Evolutionary conservation across 2,329 filamentous ascomycete genomes (phyloP).

Genomic region (Podosphaera fusca): DNA sequence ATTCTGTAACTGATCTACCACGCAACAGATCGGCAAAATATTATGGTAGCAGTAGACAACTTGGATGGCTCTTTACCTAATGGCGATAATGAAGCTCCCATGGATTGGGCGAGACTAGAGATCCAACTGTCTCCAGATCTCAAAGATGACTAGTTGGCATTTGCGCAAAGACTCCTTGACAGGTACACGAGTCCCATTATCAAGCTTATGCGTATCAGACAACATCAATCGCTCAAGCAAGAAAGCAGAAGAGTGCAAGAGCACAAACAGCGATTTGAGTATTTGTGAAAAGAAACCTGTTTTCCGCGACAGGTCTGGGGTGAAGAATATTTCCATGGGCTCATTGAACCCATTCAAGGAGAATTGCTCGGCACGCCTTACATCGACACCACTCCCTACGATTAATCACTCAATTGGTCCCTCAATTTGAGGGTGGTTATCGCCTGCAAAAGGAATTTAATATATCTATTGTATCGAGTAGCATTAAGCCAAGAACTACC

Average conservation of each 20-base stretch:
- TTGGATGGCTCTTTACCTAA: background rate
- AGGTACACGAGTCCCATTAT: background rate
- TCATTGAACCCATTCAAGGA: background rate
- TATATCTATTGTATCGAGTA: background rate
- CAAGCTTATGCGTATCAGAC: background rate
- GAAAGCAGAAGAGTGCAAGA: background rate
- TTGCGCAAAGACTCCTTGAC: background rate
- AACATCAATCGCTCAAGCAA: background rate
- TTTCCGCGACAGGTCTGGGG: background rate
- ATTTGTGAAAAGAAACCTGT: background rate
- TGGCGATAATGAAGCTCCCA: background rate
- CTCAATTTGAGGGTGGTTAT: background rate
- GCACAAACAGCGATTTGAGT: background rate
- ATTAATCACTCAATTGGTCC: background rate
- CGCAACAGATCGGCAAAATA: background rate
- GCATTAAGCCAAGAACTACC: background rate
- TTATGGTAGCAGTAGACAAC: background rate
- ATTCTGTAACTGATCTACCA: background rate
- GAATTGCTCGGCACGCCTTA: background rate
- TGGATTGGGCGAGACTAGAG: background rate
- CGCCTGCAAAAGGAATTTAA: background rate
- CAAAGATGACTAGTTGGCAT: background rate
- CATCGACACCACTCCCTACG: background rate
- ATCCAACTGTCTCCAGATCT: background rate
- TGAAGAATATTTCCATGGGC: background rate